Conservation (phyloP, 352 stramenopile genomes). For the Salisapilia sapeloensis region DNA sequence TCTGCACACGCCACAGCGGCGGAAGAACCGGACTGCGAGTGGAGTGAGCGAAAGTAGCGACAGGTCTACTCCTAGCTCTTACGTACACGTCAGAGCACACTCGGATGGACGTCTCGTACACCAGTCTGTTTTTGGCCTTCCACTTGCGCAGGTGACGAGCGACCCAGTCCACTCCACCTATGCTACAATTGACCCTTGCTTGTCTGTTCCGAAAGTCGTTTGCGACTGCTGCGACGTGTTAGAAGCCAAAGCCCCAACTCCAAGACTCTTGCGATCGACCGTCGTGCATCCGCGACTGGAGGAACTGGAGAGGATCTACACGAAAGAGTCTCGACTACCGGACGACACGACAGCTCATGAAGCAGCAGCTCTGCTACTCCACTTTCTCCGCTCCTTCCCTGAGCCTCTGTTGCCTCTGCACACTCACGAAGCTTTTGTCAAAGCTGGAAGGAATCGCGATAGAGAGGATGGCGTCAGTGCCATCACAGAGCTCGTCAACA, state of each 20-base stretch:
- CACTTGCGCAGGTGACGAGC: slow-evolving; percentile 47
- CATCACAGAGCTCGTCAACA: slow-evolving; percentile 63
- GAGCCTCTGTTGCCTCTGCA: slow-evolving; percentile 60
- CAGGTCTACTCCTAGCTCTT: too few relatives aligned
- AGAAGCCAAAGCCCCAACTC: slow-evolving; percentile 32
- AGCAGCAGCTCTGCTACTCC: slow-evolving; percentile 46
- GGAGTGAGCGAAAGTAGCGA: too few relatives aligned
- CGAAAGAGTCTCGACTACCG: slow-evolving; percentile 40
- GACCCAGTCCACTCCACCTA: slow-evolving; percentile 71
- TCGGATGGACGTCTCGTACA: too few relatives aligned
- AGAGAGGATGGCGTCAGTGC: slow-evolving; percentile 63
- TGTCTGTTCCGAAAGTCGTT: slow-evolving; percentile 62
- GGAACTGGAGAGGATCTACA: slow-evolving; percentile 55
- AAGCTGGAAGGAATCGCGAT: slow-evolving; percentile 42
- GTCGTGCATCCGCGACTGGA: slow-evolving; percentile 53
- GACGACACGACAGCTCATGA: slow-evolving; percentile 41
- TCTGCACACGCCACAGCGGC: too few relatives aligned
- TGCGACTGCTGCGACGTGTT: slow-evolving; percentile 61
- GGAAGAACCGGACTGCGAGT: too few relatives aligned
- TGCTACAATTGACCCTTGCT: slow-evolving; percentile 50
- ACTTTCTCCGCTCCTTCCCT: slow-evolving; percentile 65
- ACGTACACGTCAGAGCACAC: too few relatives aligned
- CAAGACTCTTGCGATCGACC: slow-evolving; percentile 62
- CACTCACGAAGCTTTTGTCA: slow-evolving; percentile 69
- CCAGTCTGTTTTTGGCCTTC: slow-evolving; percentile 71